Conservation (phyloP, 1,284 basidiomycete genomes). For the Gymnopus androsaceus region DNA sequence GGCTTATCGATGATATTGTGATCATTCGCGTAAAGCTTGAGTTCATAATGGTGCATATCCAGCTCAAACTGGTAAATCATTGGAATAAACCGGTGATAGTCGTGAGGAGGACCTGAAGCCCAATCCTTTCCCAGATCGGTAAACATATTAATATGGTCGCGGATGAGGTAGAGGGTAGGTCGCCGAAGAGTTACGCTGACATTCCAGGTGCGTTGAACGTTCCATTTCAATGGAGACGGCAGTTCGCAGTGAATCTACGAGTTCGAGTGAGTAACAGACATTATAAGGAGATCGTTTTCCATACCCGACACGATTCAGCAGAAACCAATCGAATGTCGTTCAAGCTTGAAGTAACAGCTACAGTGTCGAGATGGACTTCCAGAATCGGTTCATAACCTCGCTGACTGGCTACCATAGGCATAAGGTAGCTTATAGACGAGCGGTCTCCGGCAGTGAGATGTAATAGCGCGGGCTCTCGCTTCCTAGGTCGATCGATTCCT, state of each 20-base stretch:
- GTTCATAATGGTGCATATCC: conserved; percentile 71
- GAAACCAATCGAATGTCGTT: conserved; percentile 81
- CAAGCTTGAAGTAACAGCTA: conserved; percentile 80
- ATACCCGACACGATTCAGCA: conserved; percentile 75
- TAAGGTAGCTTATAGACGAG: conserved; percentile 80
- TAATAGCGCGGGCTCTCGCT: conserved; percentile 70
- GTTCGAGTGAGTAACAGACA: conserved; percentile 11
- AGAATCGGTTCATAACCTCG: conserved; percentile 78
- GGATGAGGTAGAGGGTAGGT: conserved; percentile 75
- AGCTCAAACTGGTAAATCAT: conserved; percentile 75
- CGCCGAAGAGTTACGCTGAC: conserved; percentile 71
- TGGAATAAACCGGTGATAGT: conserved; percentile 83
- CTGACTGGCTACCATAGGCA: conserved; percentile 77
- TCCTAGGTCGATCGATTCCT: conserved; percentile 50
- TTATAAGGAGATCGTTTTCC: conserved; percentile 22
- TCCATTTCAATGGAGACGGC: conserved; percentile 68
- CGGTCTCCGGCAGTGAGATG: conserved; percentile 76
- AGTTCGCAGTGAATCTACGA: conserved; percentile 63
- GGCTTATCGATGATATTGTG: conserved; percentile 95
- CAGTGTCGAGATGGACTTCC: conserved; percentile 80
- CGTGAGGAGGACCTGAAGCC: conserved; percentile 76
- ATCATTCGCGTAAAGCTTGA: conserved; percentile 89
- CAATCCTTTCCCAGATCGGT: conserved; percentile 89
- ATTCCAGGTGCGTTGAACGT: conserved; percentile 75
- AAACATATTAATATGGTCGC: conserved; percentile 92